A percentile compares a stretch with the other conserved stretches of the same genome.
Conservation (phyloP, 208 protist genomes). For the Leishmania turanica region DNA sequence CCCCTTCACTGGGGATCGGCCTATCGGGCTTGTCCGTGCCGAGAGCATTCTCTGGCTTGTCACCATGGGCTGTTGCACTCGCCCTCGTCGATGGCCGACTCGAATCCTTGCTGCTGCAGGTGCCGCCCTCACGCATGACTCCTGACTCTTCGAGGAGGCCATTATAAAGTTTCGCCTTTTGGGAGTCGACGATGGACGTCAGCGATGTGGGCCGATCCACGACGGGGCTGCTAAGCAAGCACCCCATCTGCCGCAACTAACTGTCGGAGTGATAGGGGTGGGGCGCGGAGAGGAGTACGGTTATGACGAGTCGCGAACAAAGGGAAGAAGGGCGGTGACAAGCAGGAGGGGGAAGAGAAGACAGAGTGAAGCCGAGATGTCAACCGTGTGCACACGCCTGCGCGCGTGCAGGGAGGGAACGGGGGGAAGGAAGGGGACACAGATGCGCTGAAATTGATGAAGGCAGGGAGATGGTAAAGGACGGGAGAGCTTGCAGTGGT, state of each 20-base stretch:
- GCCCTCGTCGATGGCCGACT: background rate
- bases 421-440: background rate
- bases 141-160: background rate
- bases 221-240: background rate
- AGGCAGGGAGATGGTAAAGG: background rate
- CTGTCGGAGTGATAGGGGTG: background rate
- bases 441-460: background rate
- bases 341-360: background rate
- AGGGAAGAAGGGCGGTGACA: background rate
- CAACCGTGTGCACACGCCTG: background rate
- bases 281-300: background rate
- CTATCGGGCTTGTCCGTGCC: background rate
- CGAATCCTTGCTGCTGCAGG: background rate
- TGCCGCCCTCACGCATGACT: background rate
- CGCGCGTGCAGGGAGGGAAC: background rate
- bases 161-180: background rate
- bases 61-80: background rate
- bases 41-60: background rate
- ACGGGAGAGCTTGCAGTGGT: background rate
- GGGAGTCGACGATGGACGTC: background rate
- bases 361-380: background rate
- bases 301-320: background rate
- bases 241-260: slow-evolving; percentile 4
- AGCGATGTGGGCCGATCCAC: background rate
- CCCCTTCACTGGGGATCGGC: background rate